These are phyloP conservation scores for Trichoderma gamsii DNA, from an alignment of 495 filamentous ascomycete species.

Conservation along the genomic window DNA sequence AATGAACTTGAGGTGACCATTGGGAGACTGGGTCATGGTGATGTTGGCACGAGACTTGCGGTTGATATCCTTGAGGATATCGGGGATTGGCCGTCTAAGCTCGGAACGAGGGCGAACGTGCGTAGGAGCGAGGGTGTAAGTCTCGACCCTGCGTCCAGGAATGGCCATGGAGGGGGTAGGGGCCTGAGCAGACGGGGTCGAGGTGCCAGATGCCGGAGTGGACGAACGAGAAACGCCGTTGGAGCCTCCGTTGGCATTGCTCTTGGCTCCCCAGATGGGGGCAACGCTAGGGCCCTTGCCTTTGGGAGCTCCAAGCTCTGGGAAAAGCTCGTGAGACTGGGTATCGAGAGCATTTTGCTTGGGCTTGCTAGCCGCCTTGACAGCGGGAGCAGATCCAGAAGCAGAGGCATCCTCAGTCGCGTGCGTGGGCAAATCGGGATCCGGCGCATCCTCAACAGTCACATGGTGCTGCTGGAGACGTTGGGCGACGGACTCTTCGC, in stretches of 20 bases:
- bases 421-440: conserved; percentile 63
- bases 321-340: conserved; percentile 83
- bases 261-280: conserved; percentile 52
- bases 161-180: conserved; percentile 59
- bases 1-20: conserved; percentile 67
- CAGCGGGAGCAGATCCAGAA: conserved; percentile 33
- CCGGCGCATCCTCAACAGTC: conserved; percentile 71
- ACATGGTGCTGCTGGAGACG: conserved; percentile 67
- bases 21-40: conserved; percentile 60
- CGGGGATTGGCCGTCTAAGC: conserved; percentile 72
- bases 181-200: conserved; percentile 42
- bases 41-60: conserved; percentile 80
- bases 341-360: conserved; percentile 61
- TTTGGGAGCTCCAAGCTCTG: conserved; percentile 72
- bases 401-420: conserved; percentile 30
- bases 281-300: conserved; percentile 46
- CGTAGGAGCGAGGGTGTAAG: conserved; percentile 60
- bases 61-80: conserved; percentile 83
- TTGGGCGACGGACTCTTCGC: conserved; percentile 56
- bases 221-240: conserved; percentile 56
- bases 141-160: conserved; percentile 72
- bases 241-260: conserved; percentile 47
- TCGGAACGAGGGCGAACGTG: conserved; percentile 68
- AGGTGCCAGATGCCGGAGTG: conserved; percentile 51
- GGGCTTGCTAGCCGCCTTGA: conserved; percentile 54